Conservation (phyloP, 1,139 yeast genomes). For the Blastobotrys indianensis region DNA sequence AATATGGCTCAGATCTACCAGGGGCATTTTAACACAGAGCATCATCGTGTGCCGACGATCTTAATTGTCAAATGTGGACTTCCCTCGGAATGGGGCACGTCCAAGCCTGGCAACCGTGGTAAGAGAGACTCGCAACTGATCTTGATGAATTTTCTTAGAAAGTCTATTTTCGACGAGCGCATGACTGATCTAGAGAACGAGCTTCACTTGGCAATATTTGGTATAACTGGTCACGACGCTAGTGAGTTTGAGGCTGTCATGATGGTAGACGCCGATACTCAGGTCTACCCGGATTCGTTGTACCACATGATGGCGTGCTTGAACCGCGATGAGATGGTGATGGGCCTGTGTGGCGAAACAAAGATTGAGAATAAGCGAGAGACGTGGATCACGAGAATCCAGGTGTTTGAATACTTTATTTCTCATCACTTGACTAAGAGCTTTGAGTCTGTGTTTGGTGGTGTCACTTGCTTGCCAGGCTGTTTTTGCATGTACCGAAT, state of each 20-base stretch:
- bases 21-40: constrained; percentile 71
- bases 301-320: constrained; percentile 92
- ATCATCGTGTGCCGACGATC: constrained; percentile 74
- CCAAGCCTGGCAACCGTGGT: constrained; percentile 98
- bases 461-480: constrained; percentile 96
- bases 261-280: constrained; percentile 98
- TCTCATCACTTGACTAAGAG: constrained; percentile 97
- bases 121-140: constrained; percentile 95
- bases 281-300: constrained; percentile 81
- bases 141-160: constrained; percentile 87
- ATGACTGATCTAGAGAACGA: constrained; percentile 93
- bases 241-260: constrained; percentile 78
- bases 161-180: constrained; percentile 89
- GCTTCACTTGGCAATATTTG: constrained; percentile 72
- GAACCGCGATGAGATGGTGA: constrained; percentile 82
- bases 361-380: constrained; percentile 81
- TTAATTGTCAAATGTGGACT: constrained; percentile 90
- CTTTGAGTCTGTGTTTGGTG: constrained; percentile 92
- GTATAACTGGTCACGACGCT: constrained; percentile 81
- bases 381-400: constrained; percentile 92
- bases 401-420: constrained; percentile 91
- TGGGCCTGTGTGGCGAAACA: constrained; percentile 98
- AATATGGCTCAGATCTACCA: constrained; percentile 86
- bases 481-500: constrained; percentile 95
- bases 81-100: constrained; percentile 61